These are phyloP conservation scores for Aspergillus awamori DNA, from an alignment of 2,329 filamentous ascomycete genomes.

Conservation along the genomic window DNA sequence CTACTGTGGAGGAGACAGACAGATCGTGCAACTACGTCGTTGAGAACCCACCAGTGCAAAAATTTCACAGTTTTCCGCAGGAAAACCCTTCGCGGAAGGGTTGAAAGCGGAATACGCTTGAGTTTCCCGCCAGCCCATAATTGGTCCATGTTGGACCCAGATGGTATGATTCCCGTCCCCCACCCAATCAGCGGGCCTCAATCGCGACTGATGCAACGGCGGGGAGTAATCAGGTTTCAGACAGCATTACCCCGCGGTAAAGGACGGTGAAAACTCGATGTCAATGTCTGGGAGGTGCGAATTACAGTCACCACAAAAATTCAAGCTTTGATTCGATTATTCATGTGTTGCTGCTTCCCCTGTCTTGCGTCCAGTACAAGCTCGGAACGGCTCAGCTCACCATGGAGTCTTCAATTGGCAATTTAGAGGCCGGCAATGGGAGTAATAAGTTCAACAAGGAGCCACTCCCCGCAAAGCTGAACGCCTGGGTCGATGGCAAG, in stretches of 20 bases:
- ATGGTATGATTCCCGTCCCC: neutral
- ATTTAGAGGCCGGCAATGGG: neutral
- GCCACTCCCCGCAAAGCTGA: neutral
- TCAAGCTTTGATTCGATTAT: neutral
- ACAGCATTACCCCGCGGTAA: neutral
- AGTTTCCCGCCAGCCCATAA: neutral
- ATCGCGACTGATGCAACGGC: neutral
- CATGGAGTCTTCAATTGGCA: neutral
- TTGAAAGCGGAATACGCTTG: neutral
- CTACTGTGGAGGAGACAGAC: too few relatives aligned
- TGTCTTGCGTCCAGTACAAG: neutral
- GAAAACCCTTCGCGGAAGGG: neutral
- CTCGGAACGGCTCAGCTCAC: neutral
- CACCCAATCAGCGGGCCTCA: neutral
- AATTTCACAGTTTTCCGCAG: neutral
- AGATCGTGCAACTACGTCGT: too few relatives aligned
- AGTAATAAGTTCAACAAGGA: neutral
- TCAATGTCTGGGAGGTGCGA: neutral
- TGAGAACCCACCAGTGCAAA: neutral
- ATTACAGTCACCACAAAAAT: neutral
- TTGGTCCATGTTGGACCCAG: neutral
- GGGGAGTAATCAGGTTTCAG: neutral
- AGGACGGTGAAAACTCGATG: neutral
- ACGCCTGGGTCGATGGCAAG: neutral
- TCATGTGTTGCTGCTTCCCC: neutral